A percentile compares a stretch with the other conserved stretches of the same genome.
These are phyloP conservation scores for Exserohilum rostratum DNA, from an alignment of 2,329 filamentous ascomycete genomes.

Conservation along the genomic window DNA sequence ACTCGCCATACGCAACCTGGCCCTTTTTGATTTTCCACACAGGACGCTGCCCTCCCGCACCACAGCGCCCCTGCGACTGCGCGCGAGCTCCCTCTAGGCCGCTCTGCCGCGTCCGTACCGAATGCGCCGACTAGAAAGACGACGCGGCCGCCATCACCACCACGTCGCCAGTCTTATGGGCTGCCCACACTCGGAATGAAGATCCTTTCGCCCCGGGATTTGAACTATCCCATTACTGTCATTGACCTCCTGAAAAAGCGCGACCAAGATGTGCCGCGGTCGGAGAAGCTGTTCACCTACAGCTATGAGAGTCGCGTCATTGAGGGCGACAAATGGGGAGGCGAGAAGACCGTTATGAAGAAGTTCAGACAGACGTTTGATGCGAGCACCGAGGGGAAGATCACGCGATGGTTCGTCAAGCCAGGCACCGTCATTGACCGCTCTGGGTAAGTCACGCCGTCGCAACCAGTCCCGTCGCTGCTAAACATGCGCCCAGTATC, in stretches of 20 bases:
- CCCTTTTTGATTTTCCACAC: neutral
- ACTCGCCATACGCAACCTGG: neutral
- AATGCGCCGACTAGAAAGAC: constrained; percentile 41
- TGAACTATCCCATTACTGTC: constrained; percentile 93
- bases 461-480: neutral
- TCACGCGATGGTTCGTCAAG: constrained; percentile 77
- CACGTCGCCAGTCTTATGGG: constrained; percentile 37
- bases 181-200: constrained; percentile 51
- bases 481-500: constrained; percentile 49
- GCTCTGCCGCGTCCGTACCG: constrained; percentile 26
- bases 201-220: constrained; percentile 56
- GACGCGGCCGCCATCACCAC: constrained; percentile 33
- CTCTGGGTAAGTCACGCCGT: constrained; percentile 20
- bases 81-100: neutral
- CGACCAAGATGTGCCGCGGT: constrained; percentile 75
- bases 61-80: constrained; percentile 2
- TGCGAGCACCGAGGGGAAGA: constrained; percentile 79
- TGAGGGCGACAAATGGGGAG: constrained; percentile 72
- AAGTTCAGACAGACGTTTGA: constrained; percentile 81
- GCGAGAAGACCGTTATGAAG: constrained; percentile 71
- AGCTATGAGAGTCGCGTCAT: constrained; percentile 77
- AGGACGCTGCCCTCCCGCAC: neutral
- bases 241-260: constrained; percentile 78
- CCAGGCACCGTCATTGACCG: constrained; percentile 66
- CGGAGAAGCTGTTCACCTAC: constrained; percentile 84